Evolutionary conservation across 2,329 filamentous ascomycete genomes (phyloP).

Genomic region (Taxawa tesnikishii): DNA sequence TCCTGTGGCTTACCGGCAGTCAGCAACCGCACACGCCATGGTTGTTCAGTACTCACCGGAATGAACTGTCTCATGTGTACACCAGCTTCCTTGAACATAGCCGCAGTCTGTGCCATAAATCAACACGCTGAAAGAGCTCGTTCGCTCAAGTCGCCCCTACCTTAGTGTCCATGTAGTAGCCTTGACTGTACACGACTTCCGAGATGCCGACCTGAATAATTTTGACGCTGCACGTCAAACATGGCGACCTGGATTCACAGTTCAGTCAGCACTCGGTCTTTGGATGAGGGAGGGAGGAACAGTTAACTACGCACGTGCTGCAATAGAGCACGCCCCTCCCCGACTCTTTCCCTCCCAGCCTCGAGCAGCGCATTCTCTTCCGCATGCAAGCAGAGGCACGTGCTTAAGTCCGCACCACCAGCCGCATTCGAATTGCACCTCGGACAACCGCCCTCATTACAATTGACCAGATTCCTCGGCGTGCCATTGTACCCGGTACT

Average conservation of each 20-base stretch:
- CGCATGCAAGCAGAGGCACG: slow-evolving; percentile 92
- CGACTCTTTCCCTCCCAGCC: slow-evolving; percentile 80
- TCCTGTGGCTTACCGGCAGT: slow-evolving; percentile 14
- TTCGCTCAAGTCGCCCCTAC: no score
- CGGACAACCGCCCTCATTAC: slow-evolving; percentile 77
- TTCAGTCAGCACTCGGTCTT: slow-evolving; percentile 68
- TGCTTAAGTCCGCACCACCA: slow-evolving; percentile 62
- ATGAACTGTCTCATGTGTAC: slow-evolving; percentile 79
- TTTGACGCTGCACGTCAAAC: slow-evolving; percentile 95
- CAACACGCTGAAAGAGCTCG: no score
- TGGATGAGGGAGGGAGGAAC: slow-evolving; percentile 33
- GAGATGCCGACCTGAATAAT: slow-evolving; percentile 92
- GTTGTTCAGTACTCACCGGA: slow-evolving; percentile 45
- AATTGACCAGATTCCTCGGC: slow-evolving; percentile 79
- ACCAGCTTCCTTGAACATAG: slow-evolving; percentile 71
- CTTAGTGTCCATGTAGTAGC: slow-evolving; percentile 86
- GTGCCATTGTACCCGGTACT: slow-evolving; percentile 97
- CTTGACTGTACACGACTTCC: slow-evolving; percentile 88
- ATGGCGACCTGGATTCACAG: slow-evolving; percentile 85
- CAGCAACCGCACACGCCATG: not conserved
- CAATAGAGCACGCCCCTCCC: slow-evolving; percentile 80
- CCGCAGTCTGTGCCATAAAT: slow-evolving; percentile 44
- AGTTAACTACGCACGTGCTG: slow-evolving; percentile 51
- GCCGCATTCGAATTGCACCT: slow-evolving; percentile 70
- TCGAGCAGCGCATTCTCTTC: slow-evolving; percentile 96